Base-by-base conservation (phyloP, 805 yeast genomes). In the Starmerella apicola region DNA sequence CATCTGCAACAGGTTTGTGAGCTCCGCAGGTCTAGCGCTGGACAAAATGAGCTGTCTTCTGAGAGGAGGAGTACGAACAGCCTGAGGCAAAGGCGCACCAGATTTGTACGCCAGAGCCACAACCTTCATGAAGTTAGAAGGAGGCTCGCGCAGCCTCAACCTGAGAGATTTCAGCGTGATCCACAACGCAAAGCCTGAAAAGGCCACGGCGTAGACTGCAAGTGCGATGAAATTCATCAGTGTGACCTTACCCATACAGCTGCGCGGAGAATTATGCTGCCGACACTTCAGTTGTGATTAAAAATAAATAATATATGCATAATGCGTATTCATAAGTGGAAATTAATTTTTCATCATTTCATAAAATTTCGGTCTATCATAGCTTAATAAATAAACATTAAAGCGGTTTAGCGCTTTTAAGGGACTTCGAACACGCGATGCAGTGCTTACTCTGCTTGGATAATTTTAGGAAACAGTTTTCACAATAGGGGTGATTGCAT, bases 401-500 rank as follows among this genome's bases (percentile, higher is more conserved):
- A 24, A 24, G 9, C 9, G 30, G 30, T 7, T 7, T 27, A 13
- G 30, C 30, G 15, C 15, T 27, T 27, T 10, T 21, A 6, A 32
- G 26, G 4, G 34, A 15, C 17, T 20, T 32, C 7, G 9, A 8
- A 15, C 91, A 81, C 3, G 76, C 65, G 29, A 60, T 59, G 52
- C 91, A 81, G 3, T 55, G 61, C 28, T 67, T 60, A 34, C 56
- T 62, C 38, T 52, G 60, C 45, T 68, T 66, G 46, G 62, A 65
- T 34, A 74, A 54, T 2, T 54, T 51, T 48, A 76, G 52, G 53
- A 76, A 78, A 53, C 91, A 81, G 3, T 41, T 42, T 45, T 71
- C 72, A 52, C 91, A 81, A 51, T 71, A 81, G 38, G 71, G 61
- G 55, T 81, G 91, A 5, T 63, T 63, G 55, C 91, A 81, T 10